These are phyloP conservation scores for Chalciporus chontae DNA, from an alignment of 768 basidiomycete genomes.

Conservation along the genomic window DNA sequence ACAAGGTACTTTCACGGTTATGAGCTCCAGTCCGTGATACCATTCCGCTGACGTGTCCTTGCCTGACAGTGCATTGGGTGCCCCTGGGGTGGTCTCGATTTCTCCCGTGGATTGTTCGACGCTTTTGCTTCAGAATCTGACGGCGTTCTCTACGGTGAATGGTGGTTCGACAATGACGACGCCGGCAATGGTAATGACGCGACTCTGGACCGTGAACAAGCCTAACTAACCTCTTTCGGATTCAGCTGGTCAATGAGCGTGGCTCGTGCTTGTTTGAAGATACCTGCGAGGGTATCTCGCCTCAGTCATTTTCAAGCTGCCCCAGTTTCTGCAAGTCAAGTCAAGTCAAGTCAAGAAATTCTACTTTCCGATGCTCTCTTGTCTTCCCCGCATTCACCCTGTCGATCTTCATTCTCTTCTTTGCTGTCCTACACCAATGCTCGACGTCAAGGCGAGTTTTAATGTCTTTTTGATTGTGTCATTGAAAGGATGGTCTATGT, in stretches of 20 bases:
- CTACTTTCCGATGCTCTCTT: neutral
- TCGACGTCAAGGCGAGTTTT: neutral
- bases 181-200: neutral
- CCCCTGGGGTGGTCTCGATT: conserved; percentile 62
- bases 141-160: conserved; percentile 59
- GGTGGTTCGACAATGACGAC: conserved; percentile 49
- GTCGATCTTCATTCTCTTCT: neutral
- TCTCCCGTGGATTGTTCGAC: conserved; percentile 62
- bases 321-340: neutral
- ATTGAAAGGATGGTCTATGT: neutral
- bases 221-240: neutral
- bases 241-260: neutral
- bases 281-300: neutral
- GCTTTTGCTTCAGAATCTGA: conserved; percentile 44
- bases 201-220: neutral
- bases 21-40: too few species aligned
- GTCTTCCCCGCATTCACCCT: neutral
- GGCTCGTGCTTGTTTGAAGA: neutral
- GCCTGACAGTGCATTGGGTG: conserved; percentile 58
- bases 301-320: neutral
- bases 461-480: neutral
- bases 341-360: neutral
- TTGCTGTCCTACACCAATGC: neutral
- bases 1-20: conserved; percentile 43
- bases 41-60: neutral